Percentiles rank a stretch among this genome's conserved stretches.
Conservation (phyloP, 2,329 filamentous ascomycete species). For the Clarireedia hainanense region DNA sequence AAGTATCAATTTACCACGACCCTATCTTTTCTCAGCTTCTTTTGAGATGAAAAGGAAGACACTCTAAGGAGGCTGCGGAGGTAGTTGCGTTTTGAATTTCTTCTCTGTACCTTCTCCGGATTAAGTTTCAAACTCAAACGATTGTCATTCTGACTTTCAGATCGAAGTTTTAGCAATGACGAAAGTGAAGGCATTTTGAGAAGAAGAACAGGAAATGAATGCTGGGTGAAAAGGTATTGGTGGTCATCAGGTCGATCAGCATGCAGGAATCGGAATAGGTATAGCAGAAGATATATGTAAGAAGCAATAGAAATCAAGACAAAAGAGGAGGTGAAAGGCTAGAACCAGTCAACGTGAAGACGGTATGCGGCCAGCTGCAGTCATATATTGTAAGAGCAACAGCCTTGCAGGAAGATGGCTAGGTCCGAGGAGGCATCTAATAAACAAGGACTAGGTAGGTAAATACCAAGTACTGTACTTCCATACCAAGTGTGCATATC, state of each 20-base stretch:
- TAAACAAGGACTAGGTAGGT: too few species aligned
- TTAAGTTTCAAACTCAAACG: slow-evolving; percentile 13
- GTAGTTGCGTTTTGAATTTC: slow-evolving; percentile 29
- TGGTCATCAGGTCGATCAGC: slow-evolving; percentile 11
- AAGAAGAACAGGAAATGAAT: background rate
- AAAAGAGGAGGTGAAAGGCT: background rate
- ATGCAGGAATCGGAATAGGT: slow-evolving; percentile 8
- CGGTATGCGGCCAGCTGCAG: slow-evolving; percentile 6
- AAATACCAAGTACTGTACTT: too few species aligned
- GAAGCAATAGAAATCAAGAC: background rate
- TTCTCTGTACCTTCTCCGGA: slow-evolving; percentile 23
- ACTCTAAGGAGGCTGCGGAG: slow-evolving; percentile 28
- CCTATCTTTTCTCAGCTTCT: slow-evolving; percentile 10
- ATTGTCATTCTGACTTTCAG: slow-evolving; percentile 14
- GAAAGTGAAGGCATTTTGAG: slow-evolving; percentile 26
- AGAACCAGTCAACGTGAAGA: slow-evolving; percentile 5
- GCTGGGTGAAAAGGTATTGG: background rate
- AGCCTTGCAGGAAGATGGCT: background rate
- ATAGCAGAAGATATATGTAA: slow-evolving; percentile 4
- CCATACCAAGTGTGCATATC: too few species aligned
- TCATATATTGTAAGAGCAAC: background rate
- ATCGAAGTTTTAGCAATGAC: slow-evolving; percentile 22
- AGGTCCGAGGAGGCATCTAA: too few species aligned
- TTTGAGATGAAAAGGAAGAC: slow-evolving; percentile 14
- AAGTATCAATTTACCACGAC: slow-evolving; percentile 11